These are phyloP conservation scores for Hypoxylon fragiforme DNA, from an alignment of 495 filamentous ascomycete species.

Conservation along the genomic window DNA sequence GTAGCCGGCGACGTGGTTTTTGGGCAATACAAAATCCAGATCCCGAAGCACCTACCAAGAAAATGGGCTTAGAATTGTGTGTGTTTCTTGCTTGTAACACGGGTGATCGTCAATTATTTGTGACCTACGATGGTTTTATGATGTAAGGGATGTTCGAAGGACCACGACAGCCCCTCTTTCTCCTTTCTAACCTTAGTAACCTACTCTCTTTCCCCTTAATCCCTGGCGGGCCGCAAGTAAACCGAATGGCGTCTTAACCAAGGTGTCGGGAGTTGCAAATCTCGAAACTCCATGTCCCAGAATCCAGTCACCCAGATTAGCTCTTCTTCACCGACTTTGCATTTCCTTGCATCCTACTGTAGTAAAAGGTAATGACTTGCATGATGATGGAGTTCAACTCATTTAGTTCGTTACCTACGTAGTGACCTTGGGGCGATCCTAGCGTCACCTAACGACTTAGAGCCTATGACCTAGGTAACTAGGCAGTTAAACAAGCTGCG, in stretches of 20 bases:
- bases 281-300: neutral
- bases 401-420: conserved; percentile 8
- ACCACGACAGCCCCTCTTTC: conserved; percentile 12
- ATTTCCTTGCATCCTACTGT: conserved; percentile 23
- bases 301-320: conserved; percentile 3
- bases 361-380: conserved; percentile 23
- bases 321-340: conserved; percentile 25
- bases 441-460: no score
- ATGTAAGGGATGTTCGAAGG: conserved; percentile 23
- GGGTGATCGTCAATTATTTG: conserved; percentile 15
- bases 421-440: conserved; percentile 10
- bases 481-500: no score
- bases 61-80: neutral
- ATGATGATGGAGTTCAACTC: no score
- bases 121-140: conserved; percentile 2
- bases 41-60: conserved; percentile 9
- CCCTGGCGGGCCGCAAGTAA: conserved; percentile 28
- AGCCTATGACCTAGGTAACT: no score
- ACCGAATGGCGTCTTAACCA: conserved; percentile 20
- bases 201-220: no score
- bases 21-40: conserved; percentile 4
- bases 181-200: no score
- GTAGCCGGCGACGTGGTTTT: conserved; percentile 10
- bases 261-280: conserved; percentile 7
- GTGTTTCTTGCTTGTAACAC: conserved; percentile 1